Conservation (phyloP, 2,329 filamentous ascomycete species). For the Penicillium sp. region DNA sequence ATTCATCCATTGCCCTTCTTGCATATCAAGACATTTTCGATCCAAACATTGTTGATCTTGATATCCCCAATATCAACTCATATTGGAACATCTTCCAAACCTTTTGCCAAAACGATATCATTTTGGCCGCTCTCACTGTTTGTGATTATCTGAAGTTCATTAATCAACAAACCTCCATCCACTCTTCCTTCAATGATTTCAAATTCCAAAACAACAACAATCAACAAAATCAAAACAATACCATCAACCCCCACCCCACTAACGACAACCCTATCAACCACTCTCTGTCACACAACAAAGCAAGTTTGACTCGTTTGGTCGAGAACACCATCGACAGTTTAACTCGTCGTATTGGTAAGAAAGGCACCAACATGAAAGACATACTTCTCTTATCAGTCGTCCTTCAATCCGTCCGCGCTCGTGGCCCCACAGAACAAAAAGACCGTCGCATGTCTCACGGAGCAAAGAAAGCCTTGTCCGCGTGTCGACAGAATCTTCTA, state of each 20-base stretch:
- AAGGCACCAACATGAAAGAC: conserved; percentile 32
- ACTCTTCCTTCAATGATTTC: neutral
- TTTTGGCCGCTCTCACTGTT: conserved; percentile 31
- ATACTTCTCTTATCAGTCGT: conserved; percentile 31
- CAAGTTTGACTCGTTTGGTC: conserved; percentile 26
- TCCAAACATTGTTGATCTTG: conserved; percentile 27
- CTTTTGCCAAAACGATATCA: conserved; percentile 30
- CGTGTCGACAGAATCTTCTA: conserved; percentile 21
- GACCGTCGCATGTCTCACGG: conserved; percentile 28
- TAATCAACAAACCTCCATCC: neutral
- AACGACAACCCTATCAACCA: neutral
- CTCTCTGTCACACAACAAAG: conserved; percentile 17
- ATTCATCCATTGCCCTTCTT: conserved; percentile 27
- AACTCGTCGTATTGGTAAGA: conserved; percentile 26
- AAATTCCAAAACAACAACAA: neutral
- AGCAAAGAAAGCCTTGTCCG: conserved; percentile 21
- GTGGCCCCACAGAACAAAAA: conserved; percentile 26
- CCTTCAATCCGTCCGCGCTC: conserved; percentile 29
- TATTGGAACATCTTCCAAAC: conserved; percentile 31
- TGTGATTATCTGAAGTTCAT: conserved; percentile 30
- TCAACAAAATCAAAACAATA: neutral
- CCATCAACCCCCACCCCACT: neutral
- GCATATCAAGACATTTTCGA: conserved; percentile 36
- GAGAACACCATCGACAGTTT: conserved; percentile 32
- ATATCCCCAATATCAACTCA: conserved; percentile 20